phyloP scores from a whole-genome alignment of 208 protist species.

The Leptomonas seymouri region DNA sequence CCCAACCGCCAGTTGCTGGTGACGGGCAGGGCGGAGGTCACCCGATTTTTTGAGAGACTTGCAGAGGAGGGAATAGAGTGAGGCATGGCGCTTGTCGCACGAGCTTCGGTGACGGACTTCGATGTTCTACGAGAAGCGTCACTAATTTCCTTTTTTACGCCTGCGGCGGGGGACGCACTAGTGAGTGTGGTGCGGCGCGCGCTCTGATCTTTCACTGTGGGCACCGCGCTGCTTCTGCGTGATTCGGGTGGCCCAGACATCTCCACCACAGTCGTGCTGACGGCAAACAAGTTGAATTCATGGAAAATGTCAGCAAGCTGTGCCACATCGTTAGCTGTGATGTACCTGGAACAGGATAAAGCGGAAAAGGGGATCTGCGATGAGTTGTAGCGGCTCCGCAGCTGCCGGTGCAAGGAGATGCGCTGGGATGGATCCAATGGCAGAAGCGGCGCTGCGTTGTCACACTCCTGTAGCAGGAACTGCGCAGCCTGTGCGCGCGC shows the following conservation, averaged over 20 bases:
- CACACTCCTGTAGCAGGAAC: conserved; percentile 37
- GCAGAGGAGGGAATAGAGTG: not conserved
- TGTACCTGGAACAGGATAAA: conserved; percentile 53
- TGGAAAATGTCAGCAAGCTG: conserved; percentile 48
- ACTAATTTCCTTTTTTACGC: too few relatives aligned
- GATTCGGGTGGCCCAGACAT: not conserved
- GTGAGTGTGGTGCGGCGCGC: too few relatives aligned
- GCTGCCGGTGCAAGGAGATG: conserved; percentile 53
- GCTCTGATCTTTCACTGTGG: too few relatives aligned
- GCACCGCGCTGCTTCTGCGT: not conserved
- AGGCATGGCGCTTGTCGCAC: not conserved
- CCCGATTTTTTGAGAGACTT: not conserved
- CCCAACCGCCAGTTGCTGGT: conserved; percentile 1
- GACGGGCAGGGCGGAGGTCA: not conserved
- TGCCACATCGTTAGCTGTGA: conserved; percentile 58
- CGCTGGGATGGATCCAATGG: conserved; percentile 38
- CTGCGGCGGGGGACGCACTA: not conserved
- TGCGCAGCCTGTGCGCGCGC: conserved; percentile 54
- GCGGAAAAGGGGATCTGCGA: conserved; percentile 66
- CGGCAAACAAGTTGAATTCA: conserved; percentile 45
- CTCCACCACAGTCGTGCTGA: not conserved
- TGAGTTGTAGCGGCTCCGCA: conserved; percentile 76
- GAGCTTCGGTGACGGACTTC: not conserved
- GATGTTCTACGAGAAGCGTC: not conserved
- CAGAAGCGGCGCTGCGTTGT: conserved; percentile 29